Base-by-base conservation (phyloP, 306 rosid species). In the Potentilla sterilis region DNA sequence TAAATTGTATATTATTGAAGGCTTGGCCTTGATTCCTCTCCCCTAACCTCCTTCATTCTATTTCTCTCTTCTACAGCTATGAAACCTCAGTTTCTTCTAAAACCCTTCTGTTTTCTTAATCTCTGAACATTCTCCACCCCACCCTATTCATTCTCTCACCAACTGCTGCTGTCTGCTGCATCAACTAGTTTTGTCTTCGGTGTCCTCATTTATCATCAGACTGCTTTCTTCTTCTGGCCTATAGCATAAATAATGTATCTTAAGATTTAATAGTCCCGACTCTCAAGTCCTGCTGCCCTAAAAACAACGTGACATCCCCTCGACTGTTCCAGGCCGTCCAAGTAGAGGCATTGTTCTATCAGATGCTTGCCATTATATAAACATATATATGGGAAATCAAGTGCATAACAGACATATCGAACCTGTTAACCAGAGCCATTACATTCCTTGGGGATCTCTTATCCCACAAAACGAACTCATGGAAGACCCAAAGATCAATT, bases 341-440 rank as follows among this genome's bases (percentile, higher is more conserved):
- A 4, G 24, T 24, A 47, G 49, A 8, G 43, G 28, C 58, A 70
- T 32, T 47, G 9, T 48, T 47, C 43, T 32, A 32, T 70, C 24
- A 47, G 28, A 48, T 48, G 44, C 59, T 16, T 47, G 58, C 44
- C 74, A 48, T 48, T 34, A 24, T 6, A 68, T 22, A 10, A 11
- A 62, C 59, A 32, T 34, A 7, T 24, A 22, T 22, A 58, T 21
- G 64, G 61, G 61, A 3, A 54, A 11, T 22, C 9, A 67, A 13
- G 10, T 64, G 44, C 7, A 37, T 37, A 43, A 37, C 4, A 43
- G 48, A 43, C 61, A 66, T 40, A 18, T 9, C 4, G 18, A 66
- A 66, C 42, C 70, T 19, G 70, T 66, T 66, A 9, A 21, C 52
- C 52, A 42, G 47, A 52, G 21, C 72, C 10, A 67, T 21, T 67